phyloP scores from a whole-genome alignment of 192 early-diverging fungal genomes.

The Coemansia guatemalensis region DNA sequence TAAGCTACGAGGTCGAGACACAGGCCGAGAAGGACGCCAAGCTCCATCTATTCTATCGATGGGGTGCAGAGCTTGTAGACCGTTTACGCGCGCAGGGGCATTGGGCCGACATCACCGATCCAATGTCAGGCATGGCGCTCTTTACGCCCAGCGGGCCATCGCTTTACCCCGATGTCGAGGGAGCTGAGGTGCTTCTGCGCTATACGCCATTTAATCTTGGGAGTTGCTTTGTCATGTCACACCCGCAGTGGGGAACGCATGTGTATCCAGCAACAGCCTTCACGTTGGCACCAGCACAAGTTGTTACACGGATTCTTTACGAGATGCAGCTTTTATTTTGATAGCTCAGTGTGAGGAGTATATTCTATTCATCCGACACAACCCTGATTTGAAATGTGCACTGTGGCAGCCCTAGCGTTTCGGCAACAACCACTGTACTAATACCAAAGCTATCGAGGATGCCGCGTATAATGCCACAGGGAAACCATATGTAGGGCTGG shows the following conservation, averaged over 20 bases:
- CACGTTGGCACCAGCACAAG: slow-evolving; percentile 67
- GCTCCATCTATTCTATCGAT: slow-evolving; percentile 78
- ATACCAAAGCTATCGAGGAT: slow-evolving; percentile 90
- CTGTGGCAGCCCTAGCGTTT: slow-evolving; percentile 79
- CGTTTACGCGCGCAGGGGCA: slow-evolving; percentile 58
- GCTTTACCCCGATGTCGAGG: slow-evolving; percentile 89
- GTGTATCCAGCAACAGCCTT: slow-evolving; percentile 90
- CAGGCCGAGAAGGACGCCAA: slow-evolving; percentile 81
- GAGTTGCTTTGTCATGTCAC: slow-evolving; percentile 79
- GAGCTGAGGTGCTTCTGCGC: slow-evolving; percentile 68
- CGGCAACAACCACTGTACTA: slow-evolving; percentile 79
- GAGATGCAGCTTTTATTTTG: slow-evolving; percentile 14
- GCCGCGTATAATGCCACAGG: slow-evolving; percentile 96
- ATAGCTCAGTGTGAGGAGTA: not conserved
- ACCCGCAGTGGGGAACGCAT: slow-evolving; percentile 88
- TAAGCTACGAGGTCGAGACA: slow-evolving; percentile 65
- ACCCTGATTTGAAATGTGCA: slow-evolving; percentile 64
- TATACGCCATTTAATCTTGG: slow-evolving; percentile 79
- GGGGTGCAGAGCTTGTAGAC: slow-evolving; percentile 62
- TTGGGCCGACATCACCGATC: slow-evolving; percentile 93
- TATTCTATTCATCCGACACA: slow-evolving; percentile 26
- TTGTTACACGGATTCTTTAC: slow-evolving; percentile 29
- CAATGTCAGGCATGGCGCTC: slow-evolving; percentile 74
- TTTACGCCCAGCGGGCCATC: slow-evolving; percentile 69
- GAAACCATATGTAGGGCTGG: slow-evolving; percentile 91